phyloP scores from a whole-genome alignment of 176 grass and related monocot species.

The Cenchrus purpureus region DNA sequence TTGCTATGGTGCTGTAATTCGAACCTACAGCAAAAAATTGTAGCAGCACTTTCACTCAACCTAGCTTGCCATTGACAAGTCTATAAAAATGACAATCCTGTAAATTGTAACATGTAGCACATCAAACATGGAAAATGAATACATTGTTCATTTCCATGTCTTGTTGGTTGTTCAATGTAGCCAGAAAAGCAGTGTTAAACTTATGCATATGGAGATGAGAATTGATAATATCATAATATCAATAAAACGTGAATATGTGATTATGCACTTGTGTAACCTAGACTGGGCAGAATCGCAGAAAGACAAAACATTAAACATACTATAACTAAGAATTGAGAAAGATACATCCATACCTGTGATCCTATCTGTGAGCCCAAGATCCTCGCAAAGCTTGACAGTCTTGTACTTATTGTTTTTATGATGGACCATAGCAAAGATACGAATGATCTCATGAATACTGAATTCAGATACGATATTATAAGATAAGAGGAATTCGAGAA shows the following conservation, averaged over 20 bases:
- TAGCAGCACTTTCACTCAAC: not conserved
- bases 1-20: not conserved
- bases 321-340: slow-evolving; percentile 5
- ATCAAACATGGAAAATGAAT: not conserved
- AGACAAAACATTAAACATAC: not conserved
- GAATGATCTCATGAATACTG: slow-evolving; percentile 29
- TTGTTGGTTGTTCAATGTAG: not conserved
- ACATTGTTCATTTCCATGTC: not conserved
- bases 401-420: slow-evolving; percentile 13
- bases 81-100: not conserved
- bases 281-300: not conserved
- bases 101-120: not conserved
- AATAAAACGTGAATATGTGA: not conserved
- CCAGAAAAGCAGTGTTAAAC: not conserved
- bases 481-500: slow-evolving; percentile 49
- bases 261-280: not conserved
- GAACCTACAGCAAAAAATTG: not conserved
- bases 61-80: not conserved
- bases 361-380: slow-evolving; percentile 35
- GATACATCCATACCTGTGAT: slow-evolving; percentile 34
- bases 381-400: slow-evolving; percentile 8
- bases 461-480: slow-evolving; percentile 52
- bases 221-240: not conserved
- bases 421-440: slow-evolving; percentile 32
- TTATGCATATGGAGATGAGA: not conserved